Base-by-base conservation (phyloP, 1,139 yeast genomes). In the Nakaseomyces delphensis region DNA sequence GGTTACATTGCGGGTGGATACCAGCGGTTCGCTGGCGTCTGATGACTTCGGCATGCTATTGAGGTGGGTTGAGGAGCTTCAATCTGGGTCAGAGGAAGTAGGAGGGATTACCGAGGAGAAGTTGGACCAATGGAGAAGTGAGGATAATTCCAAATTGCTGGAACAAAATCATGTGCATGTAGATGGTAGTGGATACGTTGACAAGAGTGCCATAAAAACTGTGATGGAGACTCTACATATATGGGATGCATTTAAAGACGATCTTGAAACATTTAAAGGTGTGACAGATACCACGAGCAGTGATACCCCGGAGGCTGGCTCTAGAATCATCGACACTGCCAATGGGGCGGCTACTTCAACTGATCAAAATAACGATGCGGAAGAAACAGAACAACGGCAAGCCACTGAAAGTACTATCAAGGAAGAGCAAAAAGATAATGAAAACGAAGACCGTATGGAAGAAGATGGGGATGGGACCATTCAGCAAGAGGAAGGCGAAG, bases 221-320 rank as follows among this genome's bases (percentile, higher is more conserved):
- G 37, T 33, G 6, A 33, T 33, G 37, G 27, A 33, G 27, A n/a
- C n/a, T 16, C 37, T 33, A n/a, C 27, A 27, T 14, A 20, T 33
- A n/a, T 33, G 25, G 27, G 37, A 33, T 9, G 27, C 25, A 8
- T 33, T 33, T n/a, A 20, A 33, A 14, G 27, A 21, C 4, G 37
- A 33, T 21, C 21, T 33, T 8, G 37, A 33, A 8, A 33, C 27
- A 3, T 33, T 33, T 21, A 21, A 33, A 20, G 36, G 24, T 11
- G 24, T 18, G 13, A 32, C 36, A 11, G 35, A 31, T 31, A 31
- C 35, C 15, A 6, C 32, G n/a, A 13, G 30, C 6, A 13, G 15
- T n/a, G 4, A 11, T 27, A 16, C 20, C 15, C 20, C 10, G n/a
- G n/a, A n/a, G n/a, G n/a, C n/a, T n/a, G n/a, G n/a, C n/a, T n/a